A percentile compares a stretch with the other conserved stretches of the same genome.
Conservation (phyloP, 2,329 filamentous ascomycete genomes). For the Penicillium sp. region DNA sequence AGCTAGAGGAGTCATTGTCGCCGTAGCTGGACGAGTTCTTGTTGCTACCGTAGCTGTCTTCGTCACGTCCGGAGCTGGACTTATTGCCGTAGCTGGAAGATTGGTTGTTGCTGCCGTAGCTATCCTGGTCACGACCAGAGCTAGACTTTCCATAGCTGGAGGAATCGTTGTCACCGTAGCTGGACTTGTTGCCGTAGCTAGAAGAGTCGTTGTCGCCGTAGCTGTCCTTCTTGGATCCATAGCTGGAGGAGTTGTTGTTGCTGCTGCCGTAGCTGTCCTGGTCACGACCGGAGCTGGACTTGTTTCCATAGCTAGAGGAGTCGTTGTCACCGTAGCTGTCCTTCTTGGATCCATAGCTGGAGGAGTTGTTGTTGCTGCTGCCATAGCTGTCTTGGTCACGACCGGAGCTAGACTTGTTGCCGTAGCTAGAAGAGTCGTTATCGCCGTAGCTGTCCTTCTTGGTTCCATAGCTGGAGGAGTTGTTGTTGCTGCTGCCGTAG, state of each 20-base stretch:
- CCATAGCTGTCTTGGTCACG: background rate
- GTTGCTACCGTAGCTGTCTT: no score
- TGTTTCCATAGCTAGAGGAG: background rate
- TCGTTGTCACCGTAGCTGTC: background rate
- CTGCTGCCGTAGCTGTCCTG: background rate
- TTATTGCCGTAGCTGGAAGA: background rate
- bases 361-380: background rate
- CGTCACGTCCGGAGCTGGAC: no score
- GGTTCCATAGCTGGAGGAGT: background rate
- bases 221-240: background rate
- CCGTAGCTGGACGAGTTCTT: no score
- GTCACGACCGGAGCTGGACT: background rate
- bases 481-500: background rate
- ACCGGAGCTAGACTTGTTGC: slow-evolving; percentile 1
- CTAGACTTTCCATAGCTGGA: background rate
- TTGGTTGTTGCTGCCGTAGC: background rate
- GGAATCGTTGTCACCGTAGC: background rate
- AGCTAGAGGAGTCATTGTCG: no score
- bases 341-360: background rate
- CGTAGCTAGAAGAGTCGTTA: background rate
- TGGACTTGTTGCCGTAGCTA: background rate
- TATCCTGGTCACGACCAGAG: background rate
- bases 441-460: background rate
- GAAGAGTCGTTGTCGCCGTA: background rate
- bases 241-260: background rate